Evolutionary conservation across 2,329 filamentous ascomycete species (phyloP).

Genomic region (Aspergillus neotritici): DNA sequence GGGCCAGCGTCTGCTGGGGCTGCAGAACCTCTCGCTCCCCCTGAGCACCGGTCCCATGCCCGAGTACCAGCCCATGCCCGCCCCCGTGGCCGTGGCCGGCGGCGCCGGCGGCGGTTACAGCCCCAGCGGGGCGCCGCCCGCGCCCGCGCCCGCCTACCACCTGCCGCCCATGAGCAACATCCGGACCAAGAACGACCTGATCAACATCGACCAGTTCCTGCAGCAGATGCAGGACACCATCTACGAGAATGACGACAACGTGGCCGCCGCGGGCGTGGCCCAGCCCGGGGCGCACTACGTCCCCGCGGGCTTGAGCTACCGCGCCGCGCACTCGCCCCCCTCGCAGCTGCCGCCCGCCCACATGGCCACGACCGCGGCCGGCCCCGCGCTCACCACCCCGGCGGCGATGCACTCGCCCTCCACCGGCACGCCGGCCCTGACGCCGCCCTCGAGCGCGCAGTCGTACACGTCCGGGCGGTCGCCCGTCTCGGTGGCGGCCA

Average conservation of each 20-base stretch:
- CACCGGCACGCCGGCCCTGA: slow-evolving; percentile 56
- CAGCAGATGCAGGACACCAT: slow-evolving; percentile 95
- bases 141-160: slow-evolving; percentile 77
- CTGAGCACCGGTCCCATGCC: slow-evolving; percentile 53
- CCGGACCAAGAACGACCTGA: slow-evolving; percentile 85
- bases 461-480: slow-evolving; percentile 60
- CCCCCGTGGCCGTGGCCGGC: slow-evolving; percentile 51
- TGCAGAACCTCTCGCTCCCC: slow-evolving; percentile 64
- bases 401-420: slow-evolving; percentile 40
- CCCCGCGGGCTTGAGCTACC: slow-evolving; percentile 47
- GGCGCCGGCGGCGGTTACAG: slow-evolving; percentile 49
- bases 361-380: slow-evolving; percentile 32
- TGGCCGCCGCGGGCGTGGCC: slow-evolving; percentile 71
- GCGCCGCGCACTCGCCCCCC: slow-evolving; percentile 54
- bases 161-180: slow-evolving; percentile 81
- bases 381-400: slow-evolving; percentile 35
- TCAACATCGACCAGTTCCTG: slow-evolving; percentile 90
- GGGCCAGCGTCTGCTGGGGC: slow-evolving; percentile 76
- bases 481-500: slow-evolving; percentile 50
- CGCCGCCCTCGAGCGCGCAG: slow-evolving; percentile 57
- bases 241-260: slow-evolving; percentile 83
- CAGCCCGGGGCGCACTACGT: slow-evolving; percentile 66
- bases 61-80: slow-evolving; percentile 49
- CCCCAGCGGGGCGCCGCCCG: slow-evolving; percentile 56
- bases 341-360: slow-evolving; percentile 39